These are phyloP conservation scores for Pythium dissotocum DNA, from an alignment of 352 stramenopile species.

Conservation along the genomic window DNA sequence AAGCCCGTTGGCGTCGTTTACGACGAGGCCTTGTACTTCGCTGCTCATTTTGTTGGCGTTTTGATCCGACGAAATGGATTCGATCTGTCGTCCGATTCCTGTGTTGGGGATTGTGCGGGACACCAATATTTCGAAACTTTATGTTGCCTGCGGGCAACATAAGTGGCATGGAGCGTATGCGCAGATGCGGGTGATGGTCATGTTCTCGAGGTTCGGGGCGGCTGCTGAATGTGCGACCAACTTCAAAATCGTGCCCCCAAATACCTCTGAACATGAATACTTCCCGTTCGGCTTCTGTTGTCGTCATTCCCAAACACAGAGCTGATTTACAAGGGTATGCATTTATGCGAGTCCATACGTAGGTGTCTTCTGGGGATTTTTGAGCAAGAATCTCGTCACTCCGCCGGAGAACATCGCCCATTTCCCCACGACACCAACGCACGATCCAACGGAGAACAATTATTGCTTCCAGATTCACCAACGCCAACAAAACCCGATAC, in stretches of 20 bases:
- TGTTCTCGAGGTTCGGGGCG: slow-evolving; percentile 31
- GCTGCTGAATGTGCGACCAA: slow-evolving; percentile 10
- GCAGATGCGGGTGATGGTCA: slow-evolving; percentile 22
- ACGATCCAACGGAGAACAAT: slow-evolving; percentile 21
- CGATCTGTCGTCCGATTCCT: not conserved
- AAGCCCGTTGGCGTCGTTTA: slow-evolving; percentile 78
- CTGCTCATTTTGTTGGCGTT: slow-evolving; percentile 39
- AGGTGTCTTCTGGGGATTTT: slow-evolving; percentile 21
- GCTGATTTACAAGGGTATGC: slow-evolving; percentile 13
- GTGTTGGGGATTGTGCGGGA: slow-evolving; percentile 7
- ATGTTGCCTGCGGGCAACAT: slow-evolving; percentile 20
- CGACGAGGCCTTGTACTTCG: slow-evolving; percentile 58
- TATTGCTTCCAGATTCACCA: not conserved
- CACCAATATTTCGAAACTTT: slow-evolving; percentile 1
- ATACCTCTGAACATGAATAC: slow-evolving; percentile 16
- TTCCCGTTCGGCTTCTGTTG: not conserved
- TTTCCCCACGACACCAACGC: not conserved
- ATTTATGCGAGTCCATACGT: slow-evolving; percentile 1
- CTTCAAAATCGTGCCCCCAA: slow-evolving; percentile 28
- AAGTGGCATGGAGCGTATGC: slow-evolving; percentile 17
- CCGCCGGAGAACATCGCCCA: slow-evolving; percentile 9
- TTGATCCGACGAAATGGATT: slow-evolving; percentile 1
- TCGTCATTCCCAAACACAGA: not conserved
- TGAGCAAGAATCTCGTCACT: slow-evolving; percentile 30
- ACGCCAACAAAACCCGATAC: slow-evolving; percentile 13